Conservation (phyloP, 371 early-diverging fungal genomes). For the Rhizomucor pusillus region DNA sequence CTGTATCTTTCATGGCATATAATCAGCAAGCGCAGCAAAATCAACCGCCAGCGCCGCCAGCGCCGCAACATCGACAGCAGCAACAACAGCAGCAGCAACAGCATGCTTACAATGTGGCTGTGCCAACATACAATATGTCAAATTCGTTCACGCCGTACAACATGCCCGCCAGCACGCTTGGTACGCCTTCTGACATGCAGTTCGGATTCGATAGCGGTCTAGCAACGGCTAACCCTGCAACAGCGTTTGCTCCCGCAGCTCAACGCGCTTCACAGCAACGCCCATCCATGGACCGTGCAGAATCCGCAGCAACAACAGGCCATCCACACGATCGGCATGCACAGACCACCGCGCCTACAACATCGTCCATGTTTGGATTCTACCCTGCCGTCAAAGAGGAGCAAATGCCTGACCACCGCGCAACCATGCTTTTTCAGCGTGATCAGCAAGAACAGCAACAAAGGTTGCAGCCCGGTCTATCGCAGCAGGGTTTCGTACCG, state of each 20-base stretch:
- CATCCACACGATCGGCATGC: slow-evolving; percentile 2
- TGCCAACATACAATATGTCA: slow-evolving; percentile 8
- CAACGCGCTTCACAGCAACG: neutral
- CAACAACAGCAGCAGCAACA: slow-evolving; percentile 13
- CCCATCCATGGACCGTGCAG: slow-evolving; percentile 1
- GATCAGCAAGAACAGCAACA: slow-evolving; percentile 12
- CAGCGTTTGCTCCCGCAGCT: neutral
- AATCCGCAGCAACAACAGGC: slow-evolving; percentile 6
- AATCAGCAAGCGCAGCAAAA: slow-evolving; percentile 13
- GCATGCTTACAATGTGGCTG: slow-evolving; percentile 1
- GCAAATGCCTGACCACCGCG: slow-evolving; percentile 7
- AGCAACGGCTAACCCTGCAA: neutral
- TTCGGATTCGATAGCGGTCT: slow-evolving; percentile 12
- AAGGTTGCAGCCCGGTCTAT: slow-evolving; percentile 7
- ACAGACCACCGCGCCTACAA: neutral
- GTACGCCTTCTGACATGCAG: slow-evolving; percentile 5
- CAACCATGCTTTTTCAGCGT: slow-evolving; percentile 2
- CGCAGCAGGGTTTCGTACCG: slow-evolving; percentile 12
- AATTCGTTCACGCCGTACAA: slow-evolving; percentile 10
- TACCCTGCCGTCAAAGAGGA: slow-evolving; percentile 10
- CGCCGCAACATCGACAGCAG: slow-evolving; percentile 9
- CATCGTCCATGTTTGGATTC: slow-evolving; percentile 1
- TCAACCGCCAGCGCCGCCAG: slow-evolving; percentile 6
- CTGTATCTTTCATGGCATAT: slow-evolving; percentile 9
- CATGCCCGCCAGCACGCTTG: neutral